phyloP scores from a whole-genome alignment of 1,284 basidiomycete genomes.

The Sanghuangporus baumii region DNA sequence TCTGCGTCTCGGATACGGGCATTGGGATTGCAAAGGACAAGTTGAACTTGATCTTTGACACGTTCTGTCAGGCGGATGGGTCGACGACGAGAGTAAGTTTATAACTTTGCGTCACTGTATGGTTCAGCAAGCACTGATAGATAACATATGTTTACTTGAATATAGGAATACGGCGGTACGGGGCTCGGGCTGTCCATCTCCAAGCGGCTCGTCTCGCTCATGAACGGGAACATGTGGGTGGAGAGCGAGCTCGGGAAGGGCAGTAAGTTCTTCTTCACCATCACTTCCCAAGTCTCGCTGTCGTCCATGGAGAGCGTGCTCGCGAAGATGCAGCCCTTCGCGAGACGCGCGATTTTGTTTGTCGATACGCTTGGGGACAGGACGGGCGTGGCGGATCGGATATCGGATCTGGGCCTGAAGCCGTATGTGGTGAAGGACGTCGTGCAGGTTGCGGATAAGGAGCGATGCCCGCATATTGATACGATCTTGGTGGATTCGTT shows the following conservation, averaged over 20 bases:
- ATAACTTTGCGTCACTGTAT: slow-evolving; percentile 16
- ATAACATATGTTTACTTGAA: no score
- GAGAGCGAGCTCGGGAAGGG: slow-evolving; percentile 90
- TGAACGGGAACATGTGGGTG: slow-evolving; percentile 99
- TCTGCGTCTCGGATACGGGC: slow-evolving; percentile 96
- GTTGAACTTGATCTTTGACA: slow-evolving; percentile 97
- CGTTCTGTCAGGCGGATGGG: slow-evolving; percentile 98
- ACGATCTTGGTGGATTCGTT: slow-evolving; percentile 94
- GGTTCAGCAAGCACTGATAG: no score
- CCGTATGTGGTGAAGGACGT: slow-evolving; percentile 78
- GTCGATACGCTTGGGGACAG: slow-evolving; percentile 82
- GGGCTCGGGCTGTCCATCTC: slow-evolving; percentile 96
- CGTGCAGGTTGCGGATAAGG: slow-evolving; percentile 73
- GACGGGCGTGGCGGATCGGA: slow-evolving; percentile 73
- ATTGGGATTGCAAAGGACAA: slow-evolving; percentile 99
- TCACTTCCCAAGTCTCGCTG: slow-evolving; percentile 77
- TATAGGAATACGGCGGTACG: slow-evolving; percentile 93
- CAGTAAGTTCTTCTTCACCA: slow-evolving; percentile 96
- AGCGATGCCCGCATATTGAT: slow-evolving; percentile 85
- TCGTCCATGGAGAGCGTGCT: slow-evolving; percentile 69
- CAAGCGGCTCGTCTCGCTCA: slow-evolving; percentile 92
- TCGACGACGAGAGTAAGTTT: slow-evolving; percentile 76
- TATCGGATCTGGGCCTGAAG: slow-evolving; percentile 79
- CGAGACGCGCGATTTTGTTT: slow-evolving; percentile 79
- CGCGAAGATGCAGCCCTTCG: slow-evolving; percentile 72